Evolutionary conservation across 2,329 filamentous ascomycete species (phyloP).

Genomic region (Microascus cirrosus): DNA sequence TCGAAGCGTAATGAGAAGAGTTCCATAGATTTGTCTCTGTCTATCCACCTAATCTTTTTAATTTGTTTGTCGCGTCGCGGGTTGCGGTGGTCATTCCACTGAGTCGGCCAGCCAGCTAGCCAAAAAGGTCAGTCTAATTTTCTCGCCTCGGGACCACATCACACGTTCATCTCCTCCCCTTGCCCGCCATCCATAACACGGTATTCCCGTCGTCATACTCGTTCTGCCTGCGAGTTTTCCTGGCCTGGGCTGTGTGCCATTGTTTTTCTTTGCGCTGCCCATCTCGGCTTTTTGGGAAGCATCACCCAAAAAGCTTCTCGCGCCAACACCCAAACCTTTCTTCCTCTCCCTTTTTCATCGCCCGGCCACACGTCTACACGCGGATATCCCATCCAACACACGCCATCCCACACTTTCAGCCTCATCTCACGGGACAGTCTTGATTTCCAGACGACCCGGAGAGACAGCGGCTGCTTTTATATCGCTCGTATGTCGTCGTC

Average conservation of each 20-base stretch:
- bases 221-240: constrained; percentile 6
- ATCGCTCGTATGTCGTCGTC: background rate
- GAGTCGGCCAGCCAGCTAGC: background rate
- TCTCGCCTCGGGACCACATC: background rate
- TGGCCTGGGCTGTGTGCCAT: constrained; percentile 6
- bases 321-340: background rate
- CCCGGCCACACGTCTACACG: constrained; percentile 7
- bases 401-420: background rate
- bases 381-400: background rate
- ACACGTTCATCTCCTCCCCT: background rate
- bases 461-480: background rate
- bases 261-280: background rate
- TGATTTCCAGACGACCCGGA: background rate
- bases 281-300: no score
- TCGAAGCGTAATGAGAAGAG: background rate
- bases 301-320: no score
- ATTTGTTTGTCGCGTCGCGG: background rate
- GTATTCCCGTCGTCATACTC: background rate
- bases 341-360: constrained; percentile 9
- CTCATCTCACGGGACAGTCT: background rate
- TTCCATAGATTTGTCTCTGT: background rate
- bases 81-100: background rate
- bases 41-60: background rate
- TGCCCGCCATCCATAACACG: background rate
- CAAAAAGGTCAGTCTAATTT: constrained; percentile 3